phyloP scores from a whole-genome alignment of 1,284 basidiomycete genomes.

The Austropuccinia psidii region DNA sequence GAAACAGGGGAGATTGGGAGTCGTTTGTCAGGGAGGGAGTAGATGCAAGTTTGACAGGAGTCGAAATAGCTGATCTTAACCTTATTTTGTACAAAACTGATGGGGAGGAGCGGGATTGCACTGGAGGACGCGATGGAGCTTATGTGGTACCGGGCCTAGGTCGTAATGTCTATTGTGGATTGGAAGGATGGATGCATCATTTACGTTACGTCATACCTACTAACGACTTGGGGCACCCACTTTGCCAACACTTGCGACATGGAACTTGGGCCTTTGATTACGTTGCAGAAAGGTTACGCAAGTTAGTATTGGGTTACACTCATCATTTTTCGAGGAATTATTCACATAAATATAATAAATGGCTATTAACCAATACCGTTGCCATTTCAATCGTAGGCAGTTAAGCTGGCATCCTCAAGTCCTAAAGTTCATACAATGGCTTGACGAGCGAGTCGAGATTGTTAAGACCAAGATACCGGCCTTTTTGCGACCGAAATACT shows the following conservation, averaged over 20 bases:
- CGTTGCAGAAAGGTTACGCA: slow-evolving; percentile 60
- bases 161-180: slow-evolving; percentile 69
- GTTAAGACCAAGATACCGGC: slow-evolving; percentile 66
- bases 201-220: slow-evolving; percentile 69
- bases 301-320: slow-evolving; percentile 53
- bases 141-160: slow-evolving; percentile 67
- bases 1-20: slow-evolving; percentile 55
- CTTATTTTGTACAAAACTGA: slow-evolving; percentile 72
- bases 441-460: slow-evolving; percentile 70
- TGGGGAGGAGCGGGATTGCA: slow-evolving; percentile 81
- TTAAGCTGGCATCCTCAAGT: slow-evolving; percentile 60
- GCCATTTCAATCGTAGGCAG: slow-evolving; percentile 54
- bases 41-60: too few species aligned
- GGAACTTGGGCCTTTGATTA: slow-evolving; percentile 88
- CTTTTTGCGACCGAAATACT: slow-evolving; percentile 87
- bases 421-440: slow-evolving; percentile 65
- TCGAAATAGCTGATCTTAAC: slow-evolving; percentile 66
- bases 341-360: background rate
- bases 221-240: slow-evolving; percentile 83
- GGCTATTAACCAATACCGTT: background rate
- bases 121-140: slow-evolving; percentile 57
- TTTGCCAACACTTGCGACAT: slow-evolving; percentile 74
- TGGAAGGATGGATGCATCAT: slow-evolving; percentile 92
- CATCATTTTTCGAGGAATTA: background rate
- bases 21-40: slow-evolving; percentile 51